These are phyloP conservation scores for Postia placenta DNA, from an alignment of 768 basidiomycete species.

Conservation along the genomic window DNA sequence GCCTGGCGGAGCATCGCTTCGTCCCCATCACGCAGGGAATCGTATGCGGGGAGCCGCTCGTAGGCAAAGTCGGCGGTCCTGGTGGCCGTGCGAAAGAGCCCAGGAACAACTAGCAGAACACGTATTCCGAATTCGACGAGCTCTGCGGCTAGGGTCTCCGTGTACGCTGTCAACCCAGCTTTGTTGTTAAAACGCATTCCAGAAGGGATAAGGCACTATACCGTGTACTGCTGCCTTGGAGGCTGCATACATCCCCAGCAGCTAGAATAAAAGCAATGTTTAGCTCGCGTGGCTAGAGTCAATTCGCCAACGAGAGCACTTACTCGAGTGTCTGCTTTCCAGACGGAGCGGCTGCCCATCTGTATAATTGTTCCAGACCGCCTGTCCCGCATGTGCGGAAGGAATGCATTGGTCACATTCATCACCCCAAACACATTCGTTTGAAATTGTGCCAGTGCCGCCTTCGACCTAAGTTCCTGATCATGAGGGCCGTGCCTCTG, in stretches of 20 bases:
- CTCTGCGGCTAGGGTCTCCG: slow-evolving; percentile 48
- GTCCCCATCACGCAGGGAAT: slow-evolving; percentile 32
- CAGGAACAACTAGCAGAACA: slow-evolving; percentile 54
- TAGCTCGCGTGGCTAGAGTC: slow-evolving; percentile 19
- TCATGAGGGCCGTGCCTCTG: not conserved
- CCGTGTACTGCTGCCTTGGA: slow-evolving; percentile 39
- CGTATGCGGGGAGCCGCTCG: slow-evolving; percentile 44
- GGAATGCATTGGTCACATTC: slow-evolving; percentile 36
- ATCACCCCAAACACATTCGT: slow-evolving; percentile 40
- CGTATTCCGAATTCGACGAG: slow-evolving; percentile 51
- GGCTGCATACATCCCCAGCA: slow-evolving; percentile 29
- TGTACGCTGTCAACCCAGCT: slow-evolving; percentile 24
- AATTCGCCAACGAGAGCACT: slow-evolving; percentile 15
- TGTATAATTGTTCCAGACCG: slow-evolving; percentile 29
- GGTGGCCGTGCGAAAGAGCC: slow-evolving; percentile 56
- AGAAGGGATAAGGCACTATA: not conserved
- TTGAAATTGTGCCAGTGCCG: slow-evolving; percentile 31
- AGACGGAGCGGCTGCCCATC: slow-evolving; percentile 31
- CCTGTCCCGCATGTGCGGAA: slow-evolving; percentile 34
- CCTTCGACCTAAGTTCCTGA: not conserved
- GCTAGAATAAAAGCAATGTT: slow-evolving; percentile 30
- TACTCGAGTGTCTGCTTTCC: slow-evolving; percentile 31
- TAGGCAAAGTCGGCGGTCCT: slow-evolving; percentile 21
- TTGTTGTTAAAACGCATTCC: not conserved
- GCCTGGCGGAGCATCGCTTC: slow-evolving; percentile 27